Conservation (phyloP, 2,329 filamentous ascomycete species). For the Calonectria leucothoes region DNA sequence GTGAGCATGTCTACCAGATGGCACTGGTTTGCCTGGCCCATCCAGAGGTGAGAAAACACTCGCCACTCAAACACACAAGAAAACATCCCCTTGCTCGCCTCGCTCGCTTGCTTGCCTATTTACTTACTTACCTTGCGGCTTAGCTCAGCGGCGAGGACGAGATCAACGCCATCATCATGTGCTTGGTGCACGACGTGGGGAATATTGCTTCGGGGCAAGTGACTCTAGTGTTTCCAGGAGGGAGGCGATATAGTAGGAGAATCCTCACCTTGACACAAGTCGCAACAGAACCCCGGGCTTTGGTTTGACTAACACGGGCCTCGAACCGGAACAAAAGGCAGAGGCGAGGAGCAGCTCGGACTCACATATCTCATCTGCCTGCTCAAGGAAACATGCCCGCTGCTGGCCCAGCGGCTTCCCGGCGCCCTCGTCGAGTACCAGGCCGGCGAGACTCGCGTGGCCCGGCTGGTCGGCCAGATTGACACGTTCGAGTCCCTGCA, state of each 20-base stretch:
- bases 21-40: slow-evolving; percentile 23
- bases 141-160: slow-evolving; percentile 20
- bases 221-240: neutral
- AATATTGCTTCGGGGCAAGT: slow-evolving; percentile 23
- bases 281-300: neutral
- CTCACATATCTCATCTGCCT: slow-evolving; percentile 22
- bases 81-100: neutral
- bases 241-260: neutral
- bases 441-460: slow-evolving; percentile 16
- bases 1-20: slow-evolving; percentile 28
- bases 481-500: slow-evolving; percentile 21
- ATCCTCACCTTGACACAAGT: too few species aligned
- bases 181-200: slow-evolving; percentile 20
- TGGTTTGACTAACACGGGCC: neutral
- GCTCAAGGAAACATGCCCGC: slow-evolving; percentile 13
- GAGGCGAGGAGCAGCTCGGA: slow-evolving; percentile 22
- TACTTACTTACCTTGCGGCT: neutral
- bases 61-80: neutral
- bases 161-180: slow-evolving; percentile 22
- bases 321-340: neutral
- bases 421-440: slow-evolving; percentile 19
- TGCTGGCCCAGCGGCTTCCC: slow-evolving; percentile 15
- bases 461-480: slow-evolving; percentile 19
- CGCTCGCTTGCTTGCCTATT: too few species aligned
- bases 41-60: slow-evolving; percentile 17